Base-by-base conservation (phyloP, 495 filamentous ascomycete species). In the Trichoderma gamsii region DNA sequence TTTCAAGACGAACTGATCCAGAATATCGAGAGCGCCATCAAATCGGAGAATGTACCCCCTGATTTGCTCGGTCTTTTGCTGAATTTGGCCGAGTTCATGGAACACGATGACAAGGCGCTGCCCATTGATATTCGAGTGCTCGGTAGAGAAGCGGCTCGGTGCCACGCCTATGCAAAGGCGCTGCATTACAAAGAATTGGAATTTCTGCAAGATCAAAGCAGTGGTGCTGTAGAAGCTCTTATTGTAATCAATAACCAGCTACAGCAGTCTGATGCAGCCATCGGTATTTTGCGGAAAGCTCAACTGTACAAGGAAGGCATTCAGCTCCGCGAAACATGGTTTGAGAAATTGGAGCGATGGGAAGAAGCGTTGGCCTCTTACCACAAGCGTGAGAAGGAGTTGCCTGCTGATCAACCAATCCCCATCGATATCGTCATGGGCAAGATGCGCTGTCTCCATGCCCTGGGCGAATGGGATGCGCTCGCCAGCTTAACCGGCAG, bases 161-260 rank as follows among this genome's bases (percentile, higher is more conserved):
- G 96, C 66, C 95, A 99, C 78, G 95, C 95, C 7, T 98, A 95
- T 76, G 95, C 95, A 21, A 99, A 99, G 76, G 95, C 95, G 12
- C 84, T 99, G 23, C 95, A 99, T 71, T 99, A 98, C 81, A 99
- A 99, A 73, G 95, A 99, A 76, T 83, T 99, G 2, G 95, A 99
- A 72, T 99, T 98, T 74, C 88, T 97, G 63, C 93, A 97, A 71
- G 96, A 99, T 72, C 95, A 97, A 72, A 97, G 92, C 70, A 89
- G 92, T n/a, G 90, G 88, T 67, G 92, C 96, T 18, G 95, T 98
- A 1, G 95, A 99, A 76, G 95, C 96, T 5, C 80, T 99, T 63
- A 99, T 99, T 66, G 93, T 92, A 15, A 98, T 99, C 78, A 99
- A 99, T 79, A 99, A 99, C 72, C 93, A 97, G 74, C 83, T 99